Conservation (phyloP, 176 grass and related monocot species). For the Zea mays region DNA sequence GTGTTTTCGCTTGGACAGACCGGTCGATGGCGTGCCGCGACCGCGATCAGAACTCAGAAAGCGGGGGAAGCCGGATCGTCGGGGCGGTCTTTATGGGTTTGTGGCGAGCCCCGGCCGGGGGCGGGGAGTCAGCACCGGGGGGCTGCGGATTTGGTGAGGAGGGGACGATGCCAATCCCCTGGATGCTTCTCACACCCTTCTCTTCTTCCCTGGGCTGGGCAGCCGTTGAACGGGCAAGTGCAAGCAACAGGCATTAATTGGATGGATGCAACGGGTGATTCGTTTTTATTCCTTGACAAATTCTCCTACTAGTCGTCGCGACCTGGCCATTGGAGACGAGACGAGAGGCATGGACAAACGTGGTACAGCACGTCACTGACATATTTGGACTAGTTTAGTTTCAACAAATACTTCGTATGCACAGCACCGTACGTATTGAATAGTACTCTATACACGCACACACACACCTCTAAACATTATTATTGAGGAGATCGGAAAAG, state of each 20-base stretch:
- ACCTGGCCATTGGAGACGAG: constrained; percentile 28
- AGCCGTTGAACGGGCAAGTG: constrained; percentile 46
- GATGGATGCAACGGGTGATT: neutral
- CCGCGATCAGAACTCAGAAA: neutral
- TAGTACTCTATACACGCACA: neutral
- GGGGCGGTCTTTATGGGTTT: constrained; percentile 38
- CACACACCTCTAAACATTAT: neutral
- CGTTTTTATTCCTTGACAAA: constrained; percentile 21
- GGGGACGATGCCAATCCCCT: constrained; percentile 9
- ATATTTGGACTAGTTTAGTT: constrained; percentile 21
- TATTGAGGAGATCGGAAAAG: neutral
- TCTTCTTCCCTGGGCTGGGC: neutral
- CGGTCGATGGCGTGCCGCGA: neutral
- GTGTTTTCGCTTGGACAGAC: neutral
- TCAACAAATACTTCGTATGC: neutral
- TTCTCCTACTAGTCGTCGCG: constrained; percentile 18
- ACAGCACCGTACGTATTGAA: neutral
- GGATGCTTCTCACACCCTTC: constrained; percentile 11
- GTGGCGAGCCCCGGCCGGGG: neutral
- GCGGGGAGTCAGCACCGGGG: constrained; percentile 17
- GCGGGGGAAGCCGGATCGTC: neutral
- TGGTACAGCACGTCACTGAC: constrained; percentile 42
- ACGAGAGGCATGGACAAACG: constrained; percentile 36
- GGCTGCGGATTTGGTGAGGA: constrained; percentile 45
- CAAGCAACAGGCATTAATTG: constrained; percentile 23